Conservation (phyloP, 2,329 filamentous ascomycete genomes). For the Emericellopsis cladophorae region DNA sequence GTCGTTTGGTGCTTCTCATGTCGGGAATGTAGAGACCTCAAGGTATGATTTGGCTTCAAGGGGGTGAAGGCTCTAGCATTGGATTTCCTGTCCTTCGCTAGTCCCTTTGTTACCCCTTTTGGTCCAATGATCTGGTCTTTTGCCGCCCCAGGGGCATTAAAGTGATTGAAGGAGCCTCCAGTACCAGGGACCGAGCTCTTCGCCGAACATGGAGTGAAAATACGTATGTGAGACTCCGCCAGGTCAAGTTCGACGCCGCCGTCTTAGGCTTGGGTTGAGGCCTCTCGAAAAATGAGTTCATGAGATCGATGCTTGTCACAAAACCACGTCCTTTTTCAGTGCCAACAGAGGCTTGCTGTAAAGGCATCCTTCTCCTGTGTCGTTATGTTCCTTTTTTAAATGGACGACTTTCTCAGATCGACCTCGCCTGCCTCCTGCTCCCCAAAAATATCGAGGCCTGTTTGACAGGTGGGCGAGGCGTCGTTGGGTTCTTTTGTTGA, state of each 20-base stretch:
- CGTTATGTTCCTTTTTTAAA: slow-evolving; percentile 19
- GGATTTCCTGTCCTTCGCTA: too few species aligned
- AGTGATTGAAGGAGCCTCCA: too few species aligned
- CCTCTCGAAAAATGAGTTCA: slow-evolving; percentile 85
- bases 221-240: too few species aligned
- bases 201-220: too few species aligned
- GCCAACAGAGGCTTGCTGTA: slow-evolving; percentile 14
- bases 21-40: too few species aligned
- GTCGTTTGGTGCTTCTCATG: too few species aligned
- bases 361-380: slow-evolving; percentile 14
- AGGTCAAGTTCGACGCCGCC: slow-evolving; percentile 36
- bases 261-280: slow-evolving; percentile 53
- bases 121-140: too few species aligned
- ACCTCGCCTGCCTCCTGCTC: slow-evolving; percentile 26
- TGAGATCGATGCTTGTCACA: slow-evolving; percentile 83
- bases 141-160: too few species aligned
- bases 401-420: slow-evolving; percentile 28
- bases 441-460: slow-evolving; percentile 12
- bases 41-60: too few species aligned
- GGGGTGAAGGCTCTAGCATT: too few species aligned
- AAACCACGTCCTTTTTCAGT: slow-evolving; percentile 51
- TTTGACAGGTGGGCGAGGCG: slow-evolving; percentile 23
- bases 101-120: too few species aligned
- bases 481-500: slow-evolving; percentile 48
- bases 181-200: too few species aligned